Conservation (phyloP, 1,139 yeast genomes). For the Debaryomyces coudertii region DNA sequence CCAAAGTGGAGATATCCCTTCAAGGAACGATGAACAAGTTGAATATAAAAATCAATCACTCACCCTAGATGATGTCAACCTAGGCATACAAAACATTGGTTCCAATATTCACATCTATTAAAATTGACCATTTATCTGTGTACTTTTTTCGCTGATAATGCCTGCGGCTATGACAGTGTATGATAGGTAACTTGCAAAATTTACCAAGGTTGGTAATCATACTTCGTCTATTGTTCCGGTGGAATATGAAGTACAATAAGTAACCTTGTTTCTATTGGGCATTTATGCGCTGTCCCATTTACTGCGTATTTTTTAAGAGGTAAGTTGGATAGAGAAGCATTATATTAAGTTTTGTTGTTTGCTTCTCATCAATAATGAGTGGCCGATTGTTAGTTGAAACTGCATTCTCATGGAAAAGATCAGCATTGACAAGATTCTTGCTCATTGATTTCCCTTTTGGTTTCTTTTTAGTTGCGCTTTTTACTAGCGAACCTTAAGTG, state of each 20-base stretch:
- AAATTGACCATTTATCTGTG: slow-evolving; percentile 28
- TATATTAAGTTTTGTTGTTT: slow-evolving; percentile 41
- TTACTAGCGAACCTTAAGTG: slow-evolving; percentile 17
- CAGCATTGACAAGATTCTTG: slow-evolving; percentile 18
- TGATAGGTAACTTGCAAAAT: slow-evolving; percentile 55
- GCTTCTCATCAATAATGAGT: slow-evolving; percentile 28
- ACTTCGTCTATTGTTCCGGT: background rate
- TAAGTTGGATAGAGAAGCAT: slow-evolving; percentile 13
- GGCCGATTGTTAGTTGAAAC: slow-evolving; percentile 36
- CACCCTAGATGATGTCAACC: background rate
- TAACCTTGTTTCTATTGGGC: background rate
- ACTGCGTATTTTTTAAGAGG: background rate
- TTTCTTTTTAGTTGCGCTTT: slow-evolving; percentile 18
- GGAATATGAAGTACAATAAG: background rate
- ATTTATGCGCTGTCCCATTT: background rate
- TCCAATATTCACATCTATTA: slow-evolving; percentile 35
- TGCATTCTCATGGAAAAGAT: slow-evolving; percentile 22
- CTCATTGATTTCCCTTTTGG: slow-evolving; percentile 21
- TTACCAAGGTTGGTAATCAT: slow-evolving; percentile 19
- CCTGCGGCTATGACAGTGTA: slow-evolving; percentile 55
- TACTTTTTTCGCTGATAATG: slow-evolving; percentile 26
- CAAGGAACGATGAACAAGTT: background rate
- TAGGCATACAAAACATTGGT: slow-evolving; percentile 16
- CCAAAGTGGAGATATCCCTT: background rate
- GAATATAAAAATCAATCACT: background rate